Percentiles rank a stretch among this genome's conserved stretches.
Evolutionary conservation across 768 basidiomycete genomes (phyloP).

Genomic region (Tricholoma saponaceum): DNA sequence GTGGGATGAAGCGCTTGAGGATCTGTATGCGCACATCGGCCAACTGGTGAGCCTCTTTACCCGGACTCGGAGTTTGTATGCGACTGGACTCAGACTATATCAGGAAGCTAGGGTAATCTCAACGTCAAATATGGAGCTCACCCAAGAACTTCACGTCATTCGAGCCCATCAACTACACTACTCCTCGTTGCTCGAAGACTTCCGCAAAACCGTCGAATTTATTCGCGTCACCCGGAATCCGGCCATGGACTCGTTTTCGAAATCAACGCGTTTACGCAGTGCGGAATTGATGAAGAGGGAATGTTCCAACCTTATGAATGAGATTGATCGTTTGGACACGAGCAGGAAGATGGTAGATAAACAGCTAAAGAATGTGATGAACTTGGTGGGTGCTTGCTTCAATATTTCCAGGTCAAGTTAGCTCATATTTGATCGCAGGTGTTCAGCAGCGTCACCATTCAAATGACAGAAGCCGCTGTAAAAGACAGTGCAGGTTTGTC

Average conservation of each 20-base stretch:
- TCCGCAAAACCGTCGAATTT: slow-evolving; percentile 42
- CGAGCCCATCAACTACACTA: slow-evolving; percentile 52
- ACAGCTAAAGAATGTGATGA: slow-evolving; percentile 49
- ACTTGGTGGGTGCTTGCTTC: slow-evolving; percentile 30
- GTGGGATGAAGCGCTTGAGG: slow-evolving; percentile 23
- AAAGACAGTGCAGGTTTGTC: slow-evolving; percentile 43
- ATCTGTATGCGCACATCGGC: slow-evolving; percentile 21
- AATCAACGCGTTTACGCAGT: slow-evolving; percentile 25
- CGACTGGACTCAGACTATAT: neutral
- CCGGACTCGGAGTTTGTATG: neutral
- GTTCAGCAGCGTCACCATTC: slow-evolving; percentile 56
- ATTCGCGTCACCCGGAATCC: slow-evolving; percentile 42
- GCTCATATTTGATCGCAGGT: slow-evolving; percentile 30
- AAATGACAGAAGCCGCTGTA: slow-evolving; percentile 49
- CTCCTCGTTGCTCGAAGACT: slow-evolving; percentile 42
- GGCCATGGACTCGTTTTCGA: slow-evolving; percentile 36
- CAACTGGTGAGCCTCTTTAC: slow-evolving; percentile 12
- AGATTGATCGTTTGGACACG: slow-evolving; percentile 42
- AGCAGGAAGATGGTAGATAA: slow-evolving; percentile 42
- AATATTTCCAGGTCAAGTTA: neutral
- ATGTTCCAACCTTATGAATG: slow-evolving; percentile 43
- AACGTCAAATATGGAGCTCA: slow-evolving; percentile 38
- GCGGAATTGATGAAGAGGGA: slow-evolving; percentile 38
- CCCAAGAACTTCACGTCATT: slow-evolving; percentile 47
- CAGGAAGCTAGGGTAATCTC: slow-evolving; percentile 44